Conservation (phyloP, 2,329 filamentous ascomycete species). For the Colletotrichum falcatum region DNA sequence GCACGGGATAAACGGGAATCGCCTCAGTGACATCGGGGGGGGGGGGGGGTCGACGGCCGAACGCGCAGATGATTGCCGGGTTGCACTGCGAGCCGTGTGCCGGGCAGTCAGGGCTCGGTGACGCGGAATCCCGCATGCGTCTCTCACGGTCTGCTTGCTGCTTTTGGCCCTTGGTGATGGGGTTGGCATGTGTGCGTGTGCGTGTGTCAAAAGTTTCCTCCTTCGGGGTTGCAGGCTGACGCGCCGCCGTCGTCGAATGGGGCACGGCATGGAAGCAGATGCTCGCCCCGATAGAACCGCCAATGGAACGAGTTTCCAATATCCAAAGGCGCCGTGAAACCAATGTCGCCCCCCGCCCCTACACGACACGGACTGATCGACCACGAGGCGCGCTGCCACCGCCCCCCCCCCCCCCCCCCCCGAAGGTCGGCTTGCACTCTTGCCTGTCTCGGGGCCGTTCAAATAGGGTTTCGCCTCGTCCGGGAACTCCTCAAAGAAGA, state of each 20-base stretch:
- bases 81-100: not conserved
- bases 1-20: not conserved
- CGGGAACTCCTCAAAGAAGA: not conserved
- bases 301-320: not conserved
- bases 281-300: not conserved
- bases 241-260: not conserved
- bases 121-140: not conserved
- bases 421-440: too few species aligned
- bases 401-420: not conserved
- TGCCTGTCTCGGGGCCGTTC: slow-evolving; percentile 1
- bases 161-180: not conserved
- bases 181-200: not conserved
- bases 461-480: slow-evolving; percentile 27
- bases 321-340: not conserved
- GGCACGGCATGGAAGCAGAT: not conserved
- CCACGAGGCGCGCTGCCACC: not conserved
- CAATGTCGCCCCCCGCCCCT: not conserved
- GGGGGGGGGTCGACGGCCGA: not conserved
- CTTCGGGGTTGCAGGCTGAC: not conserved
- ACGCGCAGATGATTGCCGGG: not conserved
- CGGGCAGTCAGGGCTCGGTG: not conserved
- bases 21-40: too few species aligned
- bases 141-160: not conserved
- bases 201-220: not conserved
- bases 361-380: not conserved